Base-by-base conservation (phyloP, 805 yeast species). In the Candida ipomoeae region DNA sequence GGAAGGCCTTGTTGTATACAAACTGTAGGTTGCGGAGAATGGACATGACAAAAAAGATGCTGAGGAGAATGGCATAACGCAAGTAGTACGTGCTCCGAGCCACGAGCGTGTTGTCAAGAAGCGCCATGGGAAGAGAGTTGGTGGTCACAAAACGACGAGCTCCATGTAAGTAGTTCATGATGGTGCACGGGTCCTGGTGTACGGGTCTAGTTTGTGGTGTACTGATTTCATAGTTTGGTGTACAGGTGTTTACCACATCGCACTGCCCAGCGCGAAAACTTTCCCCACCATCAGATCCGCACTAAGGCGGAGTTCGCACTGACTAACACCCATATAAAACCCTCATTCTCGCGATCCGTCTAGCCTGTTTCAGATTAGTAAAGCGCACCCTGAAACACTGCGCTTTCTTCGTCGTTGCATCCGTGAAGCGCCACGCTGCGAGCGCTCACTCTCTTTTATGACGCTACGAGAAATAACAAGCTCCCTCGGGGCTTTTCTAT, bases 1-100 rank as follows among this genome's bases (percentile, higher is more conserved):
- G 75, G 52, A 78, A 74, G 40, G 77, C 56, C 54, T 75, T 75
- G 60, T 84, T 78, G 63, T 74, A 77, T 20, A 77, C 61, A 57
- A 67, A 83, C 57, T 83, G 80, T 51, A 70, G 59, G 47, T 79
- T 74, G 51, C 88, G 75, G 55, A 73, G 73, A 29, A 81, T 64
- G 10, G 89, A 81, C 63, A 82, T 81, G 32, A 80, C 34, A 43
- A 83, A 70, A 59, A 81, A 85, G 13, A 85, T 55, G 18, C 73
- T 52, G 34, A 85, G 68, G 83, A 61, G 58, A 34, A 57, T 53
- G 37, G 58, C 29, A 43, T 52, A 52, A 32, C 51, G 39, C 36
- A 46, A 15, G 52, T 51, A 54, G 43, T 47, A 55, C 10, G 43
- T 11, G 36, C 40, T 42, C 14, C 47, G 40, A 34, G 20, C 40